Base-by-base conservation (phyloP, 306 rosid species). In the Echinosophora koreensis region DNA sequence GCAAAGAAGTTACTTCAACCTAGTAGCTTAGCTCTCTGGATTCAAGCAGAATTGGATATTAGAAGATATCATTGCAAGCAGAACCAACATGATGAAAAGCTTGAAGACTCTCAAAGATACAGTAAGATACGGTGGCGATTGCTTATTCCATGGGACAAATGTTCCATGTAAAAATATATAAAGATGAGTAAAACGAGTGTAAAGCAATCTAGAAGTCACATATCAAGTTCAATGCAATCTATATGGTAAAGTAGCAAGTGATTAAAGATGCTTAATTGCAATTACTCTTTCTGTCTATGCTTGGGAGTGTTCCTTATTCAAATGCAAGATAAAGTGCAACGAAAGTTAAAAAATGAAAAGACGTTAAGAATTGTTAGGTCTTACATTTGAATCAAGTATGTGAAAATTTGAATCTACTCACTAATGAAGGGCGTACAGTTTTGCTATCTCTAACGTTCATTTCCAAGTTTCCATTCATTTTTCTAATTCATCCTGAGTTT, bases 261-360 rank as follows among this genome's bases (percentile, higher is more conserved):
- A 67, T 17, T 49, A 38, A 42, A 61, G 39, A 74, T 15, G 50
- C 39, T 60, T 60, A 42, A 62, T 62, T 37, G 71, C 76, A 72
- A 58, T 16, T 7, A 13, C 46, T 52, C 17, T 11, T 55, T 60
- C 62, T 6, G 34, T 71, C 37, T 4, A 57, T 22, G n/a, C 8
- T 67, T 5, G 68, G 8, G 54, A 73, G 27, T 66, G 59, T 73
- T 56, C 39, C 39, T 17, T 34, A 27, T 56, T 65, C 70, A 27
- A 22, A 74, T 8, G 17, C 15, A 15, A 67, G 17, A 60, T 30
- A 47, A 14, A 8, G 0, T 18, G 11, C 17, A 17, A 47, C 11
- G 50, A 60, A 22, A 14, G 13, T 47, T 44, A 17, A 64, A 73
- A 6, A 65, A 10, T 37, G 39, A 9, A 15, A 22, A 15, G 28